A percentile compares a stretch with the other conserved stretches of the same genome.
phyloP scores from a whole-genome alignment of 768 basidiomycete species.

The Kwoniella dendrophila region DNA sequence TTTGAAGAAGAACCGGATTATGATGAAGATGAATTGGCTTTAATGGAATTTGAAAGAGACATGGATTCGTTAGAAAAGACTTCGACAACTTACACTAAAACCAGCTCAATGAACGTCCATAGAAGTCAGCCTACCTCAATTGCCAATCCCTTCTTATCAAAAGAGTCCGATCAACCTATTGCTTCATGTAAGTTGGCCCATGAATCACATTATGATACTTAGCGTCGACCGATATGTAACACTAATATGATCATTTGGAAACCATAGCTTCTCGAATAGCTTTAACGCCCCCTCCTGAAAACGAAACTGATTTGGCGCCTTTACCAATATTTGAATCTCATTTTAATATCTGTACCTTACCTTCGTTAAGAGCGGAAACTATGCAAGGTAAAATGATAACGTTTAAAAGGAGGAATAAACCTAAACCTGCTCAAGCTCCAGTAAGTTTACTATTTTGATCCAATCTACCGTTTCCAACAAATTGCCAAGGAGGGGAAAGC shows the following conservation, averaged over 20 bases:
- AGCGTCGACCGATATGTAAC: not conserved
- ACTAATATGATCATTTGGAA: too few relatives aligned
- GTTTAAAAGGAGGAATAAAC: slow-evolving; percentile 35
- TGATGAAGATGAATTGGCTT: slow-evolving; percentile 33
- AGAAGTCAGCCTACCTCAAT: too few relatives aligned
- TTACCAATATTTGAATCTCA: slow-evolving; percentile 16
- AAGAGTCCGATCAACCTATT: not conserved
- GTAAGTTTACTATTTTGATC: slow-evolving; percentile 3
- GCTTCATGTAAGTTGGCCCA: slow-evolving; percentile 30
- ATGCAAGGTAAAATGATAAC: slow-evolving; percentile 33
- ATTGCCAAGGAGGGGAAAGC: not conserved
- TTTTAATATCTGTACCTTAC: slow-evolving; percentile 22
- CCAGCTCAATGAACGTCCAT: too few relatives aligned
- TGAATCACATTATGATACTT: too few relatives aligned
- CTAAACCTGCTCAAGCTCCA: slow-evolving; percentile 16
- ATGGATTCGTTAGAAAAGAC: not conserved
- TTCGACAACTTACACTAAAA: not conserved
- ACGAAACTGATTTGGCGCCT: slow-evolving; percentile 10
- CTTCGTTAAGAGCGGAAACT: slow-evolving; percentile 34
- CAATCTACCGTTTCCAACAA: too few relatives aligned
- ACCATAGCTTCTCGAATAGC: slow-evolving; percentile 5
- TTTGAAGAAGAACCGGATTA: slow-evolving; percentile 37
- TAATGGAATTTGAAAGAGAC: slow-evolving; percentile 26
- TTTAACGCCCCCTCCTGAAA: slow-evolving; percentile 16
- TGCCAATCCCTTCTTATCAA: slow-evolving; percentile 11